Base-by-base conservation (phyloP, 352 stramenopile genomes). In the Peronospora farinosa region DNA sequence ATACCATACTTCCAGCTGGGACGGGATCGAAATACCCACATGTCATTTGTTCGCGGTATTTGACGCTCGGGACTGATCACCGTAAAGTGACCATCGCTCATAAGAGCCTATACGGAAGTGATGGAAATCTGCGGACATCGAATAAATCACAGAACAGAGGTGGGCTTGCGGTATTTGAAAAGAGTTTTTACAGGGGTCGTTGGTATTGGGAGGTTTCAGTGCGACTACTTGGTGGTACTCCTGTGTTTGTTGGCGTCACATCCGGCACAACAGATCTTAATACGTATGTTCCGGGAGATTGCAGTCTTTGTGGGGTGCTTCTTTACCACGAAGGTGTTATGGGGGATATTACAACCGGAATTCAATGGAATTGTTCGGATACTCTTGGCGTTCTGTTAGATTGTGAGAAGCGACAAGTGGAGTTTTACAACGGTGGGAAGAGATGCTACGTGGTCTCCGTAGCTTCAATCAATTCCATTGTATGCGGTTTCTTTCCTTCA, bases 151-250 rank as follows among this genome's bases (percentile, higher is more conserved):
- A 40, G 19, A 40, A 48, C 16, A 33, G 15, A 40, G 72, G 75
- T 9, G 81, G 77, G 0, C 60, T 94, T 41, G 78, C 72, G 2
- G 73, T 94, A 3, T 88, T 86, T 43, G 64, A 90, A 31, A 78
- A 84, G 46, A 27, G 47, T 3, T 68, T 92, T 7, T 65, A 49
- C 13, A 70, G 68, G 40, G 84, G 84, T 0, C 67, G 67, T 36
- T 94, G 84, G 84, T 94, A 88, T 59, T 94, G 80, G 78, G 74
- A 94, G 41, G 61, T 92, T 0, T 78, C 69, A 6, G 63, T 88
- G 27, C 60, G 69, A 33, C 35, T 57, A 8, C 54, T 89, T 64
- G 59, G 53, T 41, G 65, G 77, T 27, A 67, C 45, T 13, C 74
- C 84, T 17, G 65, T 94, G 2, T 91, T 89, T 74, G 63, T 94